Conservation (phyloP, 768 basidiomycete genomes). For the Pleurotus giganteus region DNA sequence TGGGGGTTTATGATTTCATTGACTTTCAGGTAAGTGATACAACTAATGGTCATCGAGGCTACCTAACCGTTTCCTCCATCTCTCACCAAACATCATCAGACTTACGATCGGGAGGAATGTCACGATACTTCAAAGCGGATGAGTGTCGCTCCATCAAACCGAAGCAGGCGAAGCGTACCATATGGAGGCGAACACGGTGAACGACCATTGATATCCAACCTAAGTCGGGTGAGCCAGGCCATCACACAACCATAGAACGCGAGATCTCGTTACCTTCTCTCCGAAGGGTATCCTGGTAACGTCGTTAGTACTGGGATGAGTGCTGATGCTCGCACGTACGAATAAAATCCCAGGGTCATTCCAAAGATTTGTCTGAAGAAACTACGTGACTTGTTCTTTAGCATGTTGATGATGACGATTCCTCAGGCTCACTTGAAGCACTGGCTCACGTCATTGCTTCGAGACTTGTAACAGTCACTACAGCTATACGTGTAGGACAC, state of each 20-base stretch:
- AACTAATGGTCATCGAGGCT: background rate
- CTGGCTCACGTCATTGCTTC: slow-evolving; percentile 37
- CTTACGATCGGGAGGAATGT: slow-evolving; percentile 31
- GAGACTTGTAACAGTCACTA: slow-evolving; percentile 34
- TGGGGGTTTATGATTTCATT: no score
- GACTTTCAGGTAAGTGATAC: background rate
- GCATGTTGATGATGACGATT: background rate
- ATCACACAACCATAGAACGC: background rate
- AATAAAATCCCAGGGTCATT: slow-evolving; percentile 36
- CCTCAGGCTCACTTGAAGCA: slow-evolving; percentile 33
- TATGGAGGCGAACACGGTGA: slow-evolving; percentile 33
- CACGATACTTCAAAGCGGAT: slow-evolving; percentile 20
- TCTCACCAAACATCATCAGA: slow-evolving; percentile 31
- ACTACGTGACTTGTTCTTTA: slow-evolving; percentile 14
- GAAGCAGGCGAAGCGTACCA: slow-evolving; percentile 20
- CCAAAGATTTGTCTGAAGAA: slow-evolving; percentile 37
- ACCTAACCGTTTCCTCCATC: slow-evolving; percentile 27
- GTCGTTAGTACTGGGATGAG: background rate
- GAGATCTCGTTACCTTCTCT: slow-evolving; percentile 21
- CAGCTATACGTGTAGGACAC: slow-evolving; percentile 39
- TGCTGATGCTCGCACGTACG: slow-evolving; percentile 20
- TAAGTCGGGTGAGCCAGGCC: slow-evolving; percentile 9
- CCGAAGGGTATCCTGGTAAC: slow-evolving; percentile 32
- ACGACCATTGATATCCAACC: slow-evolving; percentile 38
- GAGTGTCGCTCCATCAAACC: background rate